Base-by-base conservation (phyloP, 768 basidiomycete species). In the Polyporus arcularius region DNA sequence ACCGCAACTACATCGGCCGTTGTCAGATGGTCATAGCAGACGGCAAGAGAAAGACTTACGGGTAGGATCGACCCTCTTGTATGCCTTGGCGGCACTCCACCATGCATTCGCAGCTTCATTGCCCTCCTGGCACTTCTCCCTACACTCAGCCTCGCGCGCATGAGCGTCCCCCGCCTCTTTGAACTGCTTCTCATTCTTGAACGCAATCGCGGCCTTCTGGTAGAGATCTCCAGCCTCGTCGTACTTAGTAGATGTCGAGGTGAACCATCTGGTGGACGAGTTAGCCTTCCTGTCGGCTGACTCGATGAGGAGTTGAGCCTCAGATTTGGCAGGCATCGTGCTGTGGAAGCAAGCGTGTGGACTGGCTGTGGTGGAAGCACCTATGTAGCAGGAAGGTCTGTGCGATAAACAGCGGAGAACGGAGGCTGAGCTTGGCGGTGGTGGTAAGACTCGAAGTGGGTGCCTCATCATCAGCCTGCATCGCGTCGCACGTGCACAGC, bases 41-140 rank as follows among this genome's bases (percentile, higher is more conserved):
- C 18, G 30, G 10, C 30, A 16, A 26, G 11, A 43, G 18, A 26
- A 8, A 10, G 11, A 75, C 88, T 72, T 72, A 97, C 96, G 79
- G 66, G 94, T 90, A 35, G 82, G 95, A 72, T 82, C 86, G 28
- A 87, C 89, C 75, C 90, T 83, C 80, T 98, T 99, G 81, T 92
- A 99, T 11, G 90, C 87, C 77, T 98, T 98, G 38, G 93, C 88
- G 12, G 97, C 96, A 72, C 96, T 97, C 92, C 96, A 98, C 89
- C 90, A 98, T 9, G 96, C 96, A 71, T 96, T 96, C 21, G 95
- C 91, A n/a, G 96, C 96, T 67, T 98, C 97, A 65, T 94, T 94
- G 49, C 73, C 75, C 75, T 98, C 96, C 49, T 90, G 89, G 68
- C 86, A 89, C 61, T 88, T 86, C 75, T 96, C 88, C 67, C 95